Conservation (phyloP, 805 yeast species). For the Yarrowia sp. region DNA sequence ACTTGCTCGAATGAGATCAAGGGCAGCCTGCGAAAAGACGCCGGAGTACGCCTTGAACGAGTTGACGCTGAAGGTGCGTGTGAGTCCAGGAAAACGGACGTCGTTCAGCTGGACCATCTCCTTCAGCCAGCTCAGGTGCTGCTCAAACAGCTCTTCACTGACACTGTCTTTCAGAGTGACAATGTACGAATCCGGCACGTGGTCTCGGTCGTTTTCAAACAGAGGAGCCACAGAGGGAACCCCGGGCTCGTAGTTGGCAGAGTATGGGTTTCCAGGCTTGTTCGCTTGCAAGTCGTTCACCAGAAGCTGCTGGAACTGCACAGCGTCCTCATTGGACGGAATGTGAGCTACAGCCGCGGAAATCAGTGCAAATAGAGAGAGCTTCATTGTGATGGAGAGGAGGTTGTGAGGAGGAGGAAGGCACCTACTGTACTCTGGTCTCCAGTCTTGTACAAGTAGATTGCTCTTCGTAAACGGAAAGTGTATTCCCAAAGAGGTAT, state of each 20-base stretch:
- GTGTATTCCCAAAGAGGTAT: slow-evolving; percentile 4
- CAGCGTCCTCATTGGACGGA: background rate
- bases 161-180: background rate
- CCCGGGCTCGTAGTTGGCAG: background rate
- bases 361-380: background rate
- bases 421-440: too few species aligned
- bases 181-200: slow-evolving; percentile 4
- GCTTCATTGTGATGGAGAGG: background rate
- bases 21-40: slow-evolving; percentile 72
- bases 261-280: background rate
- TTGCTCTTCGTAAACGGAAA: slow-evolving; percentile 5
- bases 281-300: background rate
- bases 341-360: background rate
- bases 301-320: background rate
- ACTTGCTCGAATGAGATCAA: slow-evolving; percentile 71
- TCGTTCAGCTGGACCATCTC: background rate
- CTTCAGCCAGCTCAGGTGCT: background rate
- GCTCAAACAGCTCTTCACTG: background rate
- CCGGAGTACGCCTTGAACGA: slow-evolving; percentile 82
- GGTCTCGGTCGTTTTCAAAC: slow-evolving; percentile 10
- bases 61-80: background rate
- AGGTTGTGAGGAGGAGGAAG: too few species aligned
- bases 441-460: background rate
- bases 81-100: background rate
- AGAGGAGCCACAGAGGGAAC: background rate